A percentile compares a stretch with the other conserved stretches of the same genome.
Evolutionary conservation across 176 grass and related monocot genomes (phyloP).

Genomic region (Carex cristatella): DNA sequence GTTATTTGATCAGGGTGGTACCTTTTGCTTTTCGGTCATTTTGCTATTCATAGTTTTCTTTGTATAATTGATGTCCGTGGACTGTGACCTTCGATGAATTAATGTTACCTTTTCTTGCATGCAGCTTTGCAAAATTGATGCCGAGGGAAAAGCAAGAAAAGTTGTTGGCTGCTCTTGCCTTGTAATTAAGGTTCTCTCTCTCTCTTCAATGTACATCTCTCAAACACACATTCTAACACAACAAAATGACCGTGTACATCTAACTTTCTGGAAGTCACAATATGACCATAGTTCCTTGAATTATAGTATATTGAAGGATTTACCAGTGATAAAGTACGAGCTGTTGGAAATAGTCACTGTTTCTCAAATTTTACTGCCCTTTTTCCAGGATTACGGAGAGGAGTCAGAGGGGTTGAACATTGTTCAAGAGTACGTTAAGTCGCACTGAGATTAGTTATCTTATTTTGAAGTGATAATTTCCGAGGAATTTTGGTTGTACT

Average conservation of each 20-base stretch:
- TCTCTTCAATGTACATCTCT: neutral
- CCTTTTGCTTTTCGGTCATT: neutral
- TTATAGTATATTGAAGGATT: neutral
- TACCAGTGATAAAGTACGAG: neutral
- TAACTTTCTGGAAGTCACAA: neutral
- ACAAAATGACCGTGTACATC: neutral
- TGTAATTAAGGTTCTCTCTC: conserved; percentile 50
- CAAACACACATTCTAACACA: neutral
- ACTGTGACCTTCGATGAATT: neutral
- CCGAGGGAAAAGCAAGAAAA: conserved; percentile 79
- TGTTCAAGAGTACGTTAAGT: conserved; percentile 78
- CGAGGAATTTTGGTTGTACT: neutral
- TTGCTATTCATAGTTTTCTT: neutral
- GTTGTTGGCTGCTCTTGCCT: conserved; percentile 85
- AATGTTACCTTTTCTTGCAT: neutral
- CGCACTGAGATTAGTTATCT: conserved; percentile 33
- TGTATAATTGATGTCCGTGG: neutral
- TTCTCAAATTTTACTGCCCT: conserved; percentile 3
- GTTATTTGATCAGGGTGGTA: neutral
- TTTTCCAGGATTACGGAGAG: conserved; percentile 69
- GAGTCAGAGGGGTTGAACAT: conserved; percentile 88
- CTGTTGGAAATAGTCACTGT: neutral
- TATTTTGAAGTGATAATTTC: neutral
- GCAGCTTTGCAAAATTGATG: conserved; percentile 90
- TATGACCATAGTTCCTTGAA: neutral